Percentiles rank a stretch among this genome's conserved stretches.
Conservation (phyloP, 441 rosid genomes). For the Mallotus japonicus region DNA sequence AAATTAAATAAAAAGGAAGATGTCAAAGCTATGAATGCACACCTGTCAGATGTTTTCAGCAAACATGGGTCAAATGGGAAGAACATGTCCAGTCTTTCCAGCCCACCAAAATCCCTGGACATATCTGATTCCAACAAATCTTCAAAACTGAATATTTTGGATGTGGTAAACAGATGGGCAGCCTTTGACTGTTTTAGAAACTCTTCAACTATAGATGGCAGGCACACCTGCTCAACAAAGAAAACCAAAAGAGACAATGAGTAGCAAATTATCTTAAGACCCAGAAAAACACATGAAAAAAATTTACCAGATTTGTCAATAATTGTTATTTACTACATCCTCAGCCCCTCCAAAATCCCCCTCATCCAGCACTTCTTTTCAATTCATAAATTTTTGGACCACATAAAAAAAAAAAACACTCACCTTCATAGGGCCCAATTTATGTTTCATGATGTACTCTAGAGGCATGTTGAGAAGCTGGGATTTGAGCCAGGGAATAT, state of each 20-base stretch:
- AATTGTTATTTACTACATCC: not conserved
- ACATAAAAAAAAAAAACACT: slow-evolving; percentile 14
- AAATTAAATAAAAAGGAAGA: not conserved
- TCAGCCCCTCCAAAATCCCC: not conserved
- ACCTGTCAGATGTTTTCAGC: slow-evolving; percentile 71
- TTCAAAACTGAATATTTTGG: slow-evolving; percentile 48
- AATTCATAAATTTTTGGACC: not conserved
- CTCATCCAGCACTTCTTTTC: not conserved
- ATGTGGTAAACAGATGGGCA: slow-evolving; percentile 50
- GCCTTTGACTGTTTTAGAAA: slow-evolving; percentile 86
- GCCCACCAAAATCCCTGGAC: slow-evolving; percentile 74
- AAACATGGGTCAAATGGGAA: slow-evolving; percentile 94
- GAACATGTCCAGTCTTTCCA: slow-evolving; percentile 82
- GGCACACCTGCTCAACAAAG: slow-evolving; percentile 59
- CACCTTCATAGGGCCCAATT: slow-evolving; percentile 67
- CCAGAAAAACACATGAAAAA: not conserved
- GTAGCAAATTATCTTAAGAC: not conserved
- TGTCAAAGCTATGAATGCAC: slow-evolving; percentile 2
- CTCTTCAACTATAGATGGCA: slow-evolving; percentile 75
- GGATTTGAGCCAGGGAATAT: slow-evolving; percentile 55
- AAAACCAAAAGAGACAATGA: not conserved
- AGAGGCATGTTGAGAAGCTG: slow-evolving; percentile 57
- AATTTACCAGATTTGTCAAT: not conserved
- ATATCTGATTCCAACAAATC: slow-evolving; percentile 59
- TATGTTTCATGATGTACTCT: slow-evolving; percentile 58